Conservation (phyloP, 2,329 filamentous ascomycete species). For the Ilyonectria mors-panacis region DNA sequence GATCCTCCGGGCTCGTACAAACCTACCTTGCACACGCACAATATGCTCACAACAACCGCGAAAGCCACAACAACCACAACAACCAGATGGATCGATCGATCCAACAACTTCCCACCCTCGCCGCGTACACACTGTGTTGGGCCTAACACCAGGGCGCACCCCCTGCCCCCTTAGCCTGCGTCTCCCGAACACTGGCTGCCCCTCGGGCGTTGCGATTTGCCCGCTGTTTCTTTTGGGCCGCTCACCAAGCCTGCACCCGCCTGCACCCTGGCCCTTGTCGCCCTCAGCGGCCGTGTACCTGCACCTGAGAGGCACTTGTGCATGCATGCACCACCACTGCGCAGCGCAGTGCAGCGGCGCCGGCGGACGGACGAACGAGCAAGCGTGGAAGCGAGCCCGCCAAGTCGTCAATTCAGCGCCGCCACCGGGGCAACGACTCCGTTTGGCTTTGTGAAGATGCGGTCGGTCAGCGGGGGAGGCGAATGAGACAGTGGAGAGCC, state of each 20-base stretch:
- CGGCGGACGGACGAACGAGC: slow-evolving; percentile 31
- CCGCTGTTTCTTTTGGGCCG: slow-evolving; percentile 41
- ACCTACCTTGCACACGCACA: slow-evolving; percentile 5
- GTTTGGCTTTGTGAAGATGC: not conserved
- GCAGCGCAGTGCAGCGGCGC: slow-evolving; percentile 24
- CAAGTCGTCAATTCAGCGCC: slow-evolving; percentile 13
- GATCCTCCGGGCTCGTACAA: not conserved
- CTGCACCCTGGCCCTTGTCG: slow-evolving; percentile 37
- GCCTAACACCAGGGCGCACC: slow-evolving; percentile 2
- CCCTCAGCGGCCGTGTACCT: slow-evolving; percentile 44
- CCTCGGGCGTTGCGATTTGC: slow-evolving; percentile 38
- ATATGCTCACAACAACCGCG: slow-evolving; percentile 6
- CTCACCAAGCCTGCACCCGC: slow-evolving; percentile 23
- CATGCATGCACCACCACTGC: slow-evolving; percentile 39
- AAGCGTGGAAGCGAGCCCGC: slow-evolving; percentile 31
- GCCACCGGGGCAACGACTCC: slow-evolving; percentile 27
- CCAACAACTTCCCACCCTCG: not conserved
- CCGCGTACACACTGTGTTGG: slow-evolving; percentile 24
- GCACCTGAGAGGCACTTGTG: slow-evolving; percentile 45
- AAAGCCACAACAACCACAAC: not conserved
- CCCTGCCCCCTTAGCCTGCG: slow-evolving; percentile 28
- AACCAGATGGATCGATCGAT: slow-evolving; percentile 8
- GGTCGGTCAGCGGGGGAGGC: slow-evolving; percentile 38
- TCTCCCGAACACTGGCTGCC: slow-evolving; percentile 40
- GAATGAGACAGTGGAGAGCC: slow-evolving; percentile 43